Percentiles rank a stretch among this genome's conserved stretches.
phyloP scores from a whole-genome alignment of 75 land plant genomes.

The Azolla pinnata region DNA sequence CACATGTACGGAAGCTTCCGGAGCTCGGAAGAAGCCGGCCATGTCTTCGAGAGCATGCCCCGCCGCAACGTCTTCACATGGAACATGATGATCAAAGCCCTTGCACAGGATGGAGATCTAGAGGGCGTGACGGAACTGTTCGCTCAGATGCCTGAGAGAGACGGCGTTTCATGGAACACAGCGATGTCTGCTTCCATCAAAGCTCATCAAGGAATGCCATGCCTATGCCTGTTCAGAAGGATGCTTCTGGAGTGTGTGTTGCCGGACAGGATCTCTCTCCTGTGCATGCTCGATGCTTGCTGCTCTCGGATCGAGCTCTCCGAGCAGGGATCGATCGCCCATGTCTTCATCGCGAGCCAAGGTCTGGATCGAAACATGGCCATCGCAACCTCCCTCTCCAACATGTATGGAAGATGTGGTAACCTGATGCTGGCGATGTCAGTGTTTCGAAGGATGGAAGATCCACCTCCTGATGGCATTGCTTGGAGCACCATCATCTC shows the following conservation, averaged over 20 bases:
- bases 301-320: slow-evolving; percentile 28
- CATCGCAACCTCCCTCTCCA: slow-evolving; percentile 43
- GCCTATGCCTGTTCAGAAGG: slow-evolving; percentile 26
- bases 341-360: slow-evolving; percentile 30
- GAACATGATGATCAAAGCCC: slow-evolving; percentile 48
- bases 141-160: slow-evolving; percentile 31
- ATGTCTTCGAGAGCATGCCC: slow-evolving; percentile 43
- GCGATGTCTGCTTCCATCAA: too few relatives aligned
- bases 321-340: slow-evolving; percentile 47
- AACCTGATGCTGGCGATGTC: slow-evolving; percentile 15
- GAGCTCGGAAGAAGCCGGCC: slow-evolving; percentile 19
- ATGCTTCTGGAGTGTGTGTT: slow-evolving; percentile 28
- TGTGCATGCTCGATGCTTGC: slow-evolving; percentile 44
- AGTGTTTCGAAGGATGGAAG: slow-evolving; percentile 39
- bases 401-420: slow-evolving; percentile 62
- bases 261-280: slow-evolving; percentile 39
- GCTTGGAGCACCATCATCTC: slow-evolving; percentile 55
- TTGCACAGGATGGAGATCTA: slow-evolving; percentile 33
- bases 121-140: slow-evolving; percentile 35
- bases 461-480: slow-evolving; percentile 21
- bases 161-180: too few relatives aligned
- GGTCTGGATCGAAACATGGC: slow-evolving; percentile 40
- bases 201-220: too few relatives aligned
- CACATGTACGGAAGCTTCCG: slow-evolving; percentile 50
- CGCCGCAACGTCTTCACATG: slow-evolving; percentile 41